Base-by-base conservation (phyloP, 257 asterid species). In the Rubia yunnanensis region DNA sequence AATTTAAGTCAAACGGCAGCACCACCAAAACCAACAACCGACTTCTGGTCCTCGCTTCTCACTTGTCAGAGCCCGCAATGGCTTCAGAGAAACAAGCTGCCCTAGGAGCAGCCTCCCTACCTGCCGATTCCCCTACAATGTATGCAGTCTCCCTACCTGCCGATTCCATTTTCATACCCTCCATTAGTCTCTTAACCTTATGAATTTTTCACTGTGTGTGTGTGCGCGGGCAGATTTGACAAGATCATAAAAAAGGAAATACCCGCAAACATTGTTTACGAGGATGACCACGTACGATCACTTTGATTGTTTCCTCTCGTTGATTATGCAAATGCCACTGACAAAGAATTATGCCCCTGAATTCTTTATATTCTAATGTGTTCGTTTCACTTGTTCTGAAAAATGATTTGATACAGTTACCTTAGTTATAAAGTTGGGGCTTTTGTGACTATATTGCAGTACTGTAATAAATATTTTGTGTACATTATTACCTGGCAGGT, bases 81-180 rank as follows among this genome's bases (percentile, higher is more conserved):
- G 95, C 97, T 76, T 89, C 96, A 30, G 99, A 92, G 80, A 83
- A 82, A 70, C 94, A 92, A 63, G 91, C 95, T 72, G 99, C 97
- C 54, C 91, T 87, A 28, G 82, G 88, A 26, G 90, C 96, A 30
- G 75, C 66, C 41, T 15, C 64, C 53, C 66, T 58, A 8, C 88
- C 95, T 18, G 71, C 89, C 14, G 96, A 92, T 80, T 74, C 95
- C 65, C 92, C 94, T 5, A 79, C 99, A 60, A 82, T 92, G 97
- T 92, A 59, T 28, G 60, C 66, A 5, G 36, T 0, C n/a, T n/a
- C n/a, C n/a, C n/a, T n/a, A n/a, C n/a, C n/a, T n/a, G n/a, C 17
- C 22, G 44, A 23, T 30, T 68, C 60, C 60, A 54, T 54, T 56
- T 11, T 28, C 34, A 7, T 26, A 26, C 6, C 60, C 30, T 54